These are phyloP conservation scores for Lophium mytilinum DNA, from an alignment of 495 filamentous ascomycete species.

Conservation along the genomic window DNA sequence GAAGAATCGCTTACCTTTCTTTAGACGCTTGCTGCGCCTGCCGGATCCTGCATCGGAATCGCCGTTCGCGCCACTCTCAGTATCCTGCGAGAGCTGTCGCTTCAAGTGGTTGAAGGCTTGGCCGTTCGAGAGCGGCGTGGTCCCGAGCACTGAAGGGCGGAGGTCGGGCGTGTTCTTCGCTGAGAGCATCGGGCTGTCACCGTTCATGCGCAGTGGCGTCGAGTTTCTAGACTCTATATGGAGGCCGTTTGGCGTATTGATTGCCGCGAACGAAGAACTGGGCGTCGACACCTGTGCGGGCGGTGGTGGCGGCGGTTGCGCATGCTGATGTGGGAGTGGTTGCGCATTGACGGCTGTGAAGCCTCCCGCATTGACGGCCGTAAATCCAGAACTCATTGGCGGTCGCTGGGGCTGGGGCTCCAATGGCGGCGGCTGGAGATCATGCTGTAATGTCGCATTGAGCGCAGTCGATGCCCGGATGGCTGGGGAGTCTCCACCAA, in stretches of 20 bases:
- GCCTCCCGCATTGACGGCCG: slow-evolving; percentile 65
- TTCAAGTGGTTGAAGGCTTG: slow-evolving; percentile 57
- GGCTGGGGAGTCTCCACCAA: slow-evolving; percentile 61
- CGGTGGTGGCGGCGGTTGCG: neutral
- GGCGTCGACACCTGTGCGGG: slow-evolving; percentile 22
- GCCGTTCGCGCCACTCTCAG: slow-evolving; percentile 48
- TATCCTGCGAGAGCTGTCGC: slow-evolving; percentile 75
- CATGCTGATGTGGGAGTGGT: neutral
- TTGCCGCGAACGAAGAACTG: slow-evolving; percentile 62
- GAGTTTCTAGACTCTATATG: slow-evolving; percentile 45
- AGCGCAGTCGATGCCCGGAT: slow-evolving; percentile 60
- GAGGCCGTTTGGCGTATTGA: slow-evolving; percentile 52
- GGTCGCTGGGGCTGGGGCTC: slow-evolving; percentile 41
- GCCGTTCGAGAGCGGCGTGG: slow-evolving; percentile 48
- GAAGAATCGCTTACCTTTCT: slow-evolving; percentile 60
- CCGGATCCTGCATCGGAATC: slow-evolving; percentile 64
- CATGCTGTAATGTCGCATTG: slow-evolving; percentile 51
- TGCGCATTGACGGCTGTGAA: slow-evolving; percentile 53
- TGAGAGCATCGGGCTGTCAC: slow-evolving; percentile 46
- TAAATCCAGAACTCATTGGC: slow-evolving; percentile 57
- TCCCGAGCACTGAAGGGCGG: slow-evolving; percentile 43
- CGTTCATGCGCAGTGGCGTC: slow-evolving; percentile 34
- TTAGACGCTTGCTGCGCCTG: slow-evolving; percentile 83
- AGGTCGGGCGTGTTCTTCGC: slow-evolving; percentile 53
- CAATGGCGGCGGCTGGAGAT: slow-evolving; percentile 43